These are phyloP conservation scores for Histomonas meleagridis DNA, from an alignment of 208 protist species.

Conservation along the genomic window DNA sequence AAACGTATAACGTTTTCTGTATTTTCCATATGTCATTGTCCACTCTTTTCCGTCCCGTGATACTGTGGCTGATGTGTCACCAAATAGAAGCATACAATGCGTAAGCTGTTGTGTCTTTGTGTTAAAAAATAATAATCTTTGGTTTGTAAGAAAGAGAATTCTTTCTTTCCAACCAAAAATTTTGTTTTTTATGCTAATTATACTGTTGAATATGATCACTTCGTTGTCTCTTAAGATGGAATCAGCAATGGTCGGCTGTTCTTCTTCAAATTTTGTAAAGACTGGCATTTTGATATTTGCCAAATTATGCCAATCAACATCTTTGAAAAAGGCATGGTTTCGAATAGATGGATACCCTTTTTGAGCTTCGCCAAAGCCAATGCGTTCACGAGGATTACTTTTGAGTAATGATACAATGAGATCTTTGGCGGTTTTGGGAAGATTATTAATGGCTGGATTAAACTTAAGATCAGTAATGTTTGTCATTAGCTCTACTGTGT, in stretches of 20 bases:
- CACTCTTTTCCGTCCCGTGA: background rate
- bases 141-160: background rate
- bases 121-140: background rate
- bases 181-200: background rate
- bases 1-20: background rate
- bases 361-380: background rate
- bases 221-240: background rate
- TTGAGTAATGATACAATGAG: background rate
- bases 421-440: background rate
- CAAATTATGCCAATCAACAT: background rate
- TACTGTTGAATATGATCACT: background rate
- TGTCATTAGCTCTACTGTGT: background rate
- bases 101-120: background rate
- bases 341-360: background rate
- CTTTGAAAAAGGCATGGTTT: background rate
- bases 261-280: background rate
- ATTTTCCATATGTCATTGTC: background rate
- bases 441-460: background rate
- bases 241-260: background rate
- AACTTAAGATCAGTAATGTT: background rate
- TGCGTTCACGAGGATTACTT: background rate
- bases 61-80: background rate
- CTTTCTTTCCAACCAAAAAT: background rate
- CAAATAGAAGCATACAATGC: background rate
- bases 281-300: background rate